phyloP scores from a whole-genome alignment of 2,329 filamentous ascomycete genomes.

The Ophiocordyceps camponoti-leonardi region DNA sequence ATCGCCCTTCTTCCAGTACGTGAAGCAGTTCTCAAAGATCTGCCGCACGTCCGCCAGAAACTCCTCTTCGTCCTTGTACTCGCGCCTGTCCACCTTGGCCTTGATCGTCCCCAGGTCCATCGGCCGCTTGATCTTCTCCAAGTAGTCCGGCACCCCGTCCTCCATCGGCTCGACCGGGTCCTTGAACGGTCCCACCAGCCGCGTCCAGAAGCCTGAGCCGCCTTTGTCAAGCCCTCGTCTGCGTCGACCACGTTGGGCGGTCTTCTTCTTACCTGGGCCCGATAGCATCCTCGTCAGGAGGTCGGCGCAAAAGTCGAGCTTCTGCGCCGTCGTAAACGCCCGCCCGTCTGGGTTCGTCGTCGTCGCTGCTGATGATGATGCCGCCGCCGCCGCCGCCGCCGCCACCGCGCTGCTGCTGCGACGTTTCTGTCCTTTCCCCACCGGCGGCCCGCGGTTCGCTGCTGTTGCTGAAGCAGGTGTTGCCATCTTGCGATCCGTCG shows the following conservation, averaged over 20 bases:
- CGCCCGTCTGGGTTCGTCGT: conserved; percentile 13
- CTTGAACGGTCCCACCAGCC: conserved; percentile 44
- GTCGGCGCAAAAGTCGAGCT: conserved; percentile 41
- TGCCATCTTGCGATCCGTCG: conserved; percentile 7
- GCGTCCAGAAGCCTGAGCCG: conserved; percentile 42
- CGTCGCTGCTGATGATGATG: too few relatives aligned
- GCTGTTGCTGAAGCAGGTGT: too few relatives aligned
- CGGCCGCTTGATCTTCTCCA: conserved; percentile 40
- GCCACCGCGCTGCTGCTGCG: conserved; percentile 8
- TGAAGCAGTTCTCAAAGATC: conserved; percentile 46
- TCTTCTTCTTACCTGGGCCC: conserved; percentile 30
- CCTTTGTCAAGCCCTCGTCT: too few relatives aligned
- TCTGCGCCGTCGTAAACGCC: conserved; percentile 20
- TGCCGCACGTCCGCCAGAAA: conserved; percentile 41
- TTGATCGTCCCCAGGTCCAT: conserved; percentile 48
- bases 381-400: too few relatives aligned
- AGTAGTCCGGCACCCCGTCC: conserved; percentile 44
- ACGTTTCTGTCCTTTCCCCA: conserved; percentile 18
- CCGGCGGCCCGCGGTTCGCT: conserved; percentile 8
- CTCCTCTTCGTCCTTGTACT: conserved; percentile 33
- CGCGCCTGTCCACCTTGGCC: conserved; percentile 35
- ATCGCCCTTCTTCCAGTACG: conserved; percentile 41
- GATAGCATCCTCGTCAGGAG: conserved; percentile 42
- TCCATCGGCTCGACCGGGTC: conserved; percentile 38
- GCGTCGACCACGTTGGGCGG: too few relatives aligned